These are phyloP conservation scores for Curvularia spicifera DNA, from an alignment of 2,329 filamentous ascomycete genomes.

Conservation along the genomic window DNA sequence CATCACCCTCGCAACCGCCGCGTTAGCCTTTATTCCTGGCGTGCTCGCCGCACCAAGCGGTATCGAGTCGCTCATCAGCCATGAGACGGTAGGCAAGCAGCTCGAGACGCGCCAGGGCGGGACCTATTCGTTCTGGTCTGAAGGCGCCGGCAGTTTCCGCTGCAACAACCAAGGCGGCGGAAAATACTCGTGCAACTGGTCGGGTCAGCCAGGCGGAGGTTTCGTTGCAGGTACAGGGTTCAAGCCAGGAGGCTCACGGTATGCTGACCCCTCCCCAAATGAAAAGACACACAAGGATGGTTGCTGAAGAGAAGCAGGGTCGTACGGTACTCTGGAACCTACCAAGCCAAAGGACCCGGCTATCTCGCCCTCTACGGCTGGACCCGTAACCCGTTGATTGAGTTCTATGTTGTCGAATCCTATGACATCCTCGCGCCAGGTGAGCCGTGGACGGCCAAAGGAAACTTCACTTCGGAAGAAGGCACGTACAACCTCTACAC, in stretches of 20 bases:
- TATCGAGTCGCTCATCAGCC: slow-evolving; percentile 6
- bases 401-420: slow-evolving; percentile 64
- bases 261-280: background rate
- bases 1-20: background rate
- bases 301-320: slow-evolving; percentile 11
- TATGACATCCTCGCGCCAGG: slow-evolving; percentile 53
- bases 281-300: background rate
- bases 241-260: slow-evolving; percentile 45
- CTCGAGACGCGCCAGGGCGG: slow-evolving; percentile 14
- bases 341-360: slow-evolving; percentile 29
- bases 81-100: slow-evolving; percentile 19
- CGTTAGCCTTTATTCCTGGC: slow-evolving; percentile 1
- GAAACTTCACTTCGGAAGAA: slow-evolving; percentile 59
- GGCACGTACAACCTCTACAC: slow-evolving; percentile 59
- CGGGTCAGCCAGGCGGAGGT: slow-evolving; percentile 16
- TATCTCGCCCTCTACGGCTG: slow-evolving; percentile 61
- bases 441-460: slow-evolving; percentile 45
- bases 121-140: slow-evolving; percentile 67
- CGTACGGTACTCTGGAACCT: slow-evolving; percentile 32
- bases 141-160: slow-evolving; percentile 47
- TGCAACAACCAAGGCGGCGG: slow-evolving; percentile 33
- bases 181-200: slow-evolving; percentile 34
- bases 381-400: slow-evolving; percentile 59
- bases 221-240: slow-evolving; percentile 40
- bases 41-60: slow-evolving; percentile 8